A percentile compares a stretch with the other conserved stretches of the same genome.
phyloP scores from a whole-genome alignment of 306 rosid species.

The Ormosia semicastrata region DNA sequence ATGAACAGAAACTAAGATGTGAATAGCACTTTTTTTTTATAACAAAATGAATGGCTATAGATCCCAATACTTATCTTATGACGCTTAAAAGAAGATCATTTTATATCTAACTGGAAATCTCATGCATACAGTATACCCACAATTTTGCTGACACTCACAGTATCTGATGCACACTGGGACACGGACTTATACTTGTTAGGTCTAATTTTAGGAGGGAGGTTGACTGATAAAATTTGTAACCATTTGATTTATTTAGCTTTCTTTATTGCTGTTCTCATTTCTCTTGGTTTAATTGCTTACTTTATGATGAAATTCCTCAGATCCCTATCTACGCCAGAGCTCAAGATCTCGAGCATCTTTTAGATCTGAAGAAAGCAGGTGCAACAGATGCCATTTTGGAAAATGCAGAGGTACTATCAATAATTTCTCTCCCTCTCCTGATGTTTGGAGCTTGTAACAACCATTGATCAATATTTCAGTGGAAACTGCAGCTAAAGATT shows the following conservation, averaged over 20 bases:
- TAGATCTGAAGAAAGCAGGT: slow-evolving; percentile 89
- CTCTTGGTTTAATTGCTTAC: slow-evolving; percentile 22
- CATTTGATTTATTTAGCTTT: not conserved
- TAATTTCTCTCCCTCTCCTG: not conserved
- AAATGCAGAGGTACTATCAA: slow-evolving; percentile 72
- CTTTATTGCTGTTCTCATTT: not conserved
- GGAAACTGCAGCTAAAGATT: slow-evolving; percentile 21
- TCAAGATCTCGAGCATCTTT: slow-evolving; percentile 78
- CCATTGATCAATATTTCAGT: not conserved
- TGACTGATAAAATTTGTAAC: not conserved
- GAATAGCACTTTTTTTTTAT: slow-evolving; percentile 16
- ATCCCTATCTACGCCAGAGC: slow-evolving; percentile 95
- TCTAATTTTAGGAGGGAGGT: not conserved
- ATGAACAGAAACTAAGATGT: slow-evolving; percentile 5
- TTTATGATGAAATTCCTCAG: slow-evolving; percentile 48
- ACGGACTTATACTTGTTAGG: not conserved
- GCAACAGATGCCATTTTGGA: slow-evolving; percentile 93
- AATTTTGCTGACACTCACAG: not conserved
- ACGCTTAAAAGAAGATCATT: slow-evolving; percentile 17
- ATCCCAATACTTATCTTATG: not conserved
- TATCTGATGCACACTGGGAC: not conserved
- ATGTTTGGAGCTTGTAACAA: slow-evolving; percentile 12
- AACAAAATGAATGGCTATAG: not conserved
- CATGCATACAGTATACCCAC: slow-evolving; percentile 12
- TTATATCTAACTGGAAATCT: slow-evolving; percentile 10